phyloP scores from a whole-genome alignment of 148 eudicot species.

The Fagopyrum tataricum region DNA sequence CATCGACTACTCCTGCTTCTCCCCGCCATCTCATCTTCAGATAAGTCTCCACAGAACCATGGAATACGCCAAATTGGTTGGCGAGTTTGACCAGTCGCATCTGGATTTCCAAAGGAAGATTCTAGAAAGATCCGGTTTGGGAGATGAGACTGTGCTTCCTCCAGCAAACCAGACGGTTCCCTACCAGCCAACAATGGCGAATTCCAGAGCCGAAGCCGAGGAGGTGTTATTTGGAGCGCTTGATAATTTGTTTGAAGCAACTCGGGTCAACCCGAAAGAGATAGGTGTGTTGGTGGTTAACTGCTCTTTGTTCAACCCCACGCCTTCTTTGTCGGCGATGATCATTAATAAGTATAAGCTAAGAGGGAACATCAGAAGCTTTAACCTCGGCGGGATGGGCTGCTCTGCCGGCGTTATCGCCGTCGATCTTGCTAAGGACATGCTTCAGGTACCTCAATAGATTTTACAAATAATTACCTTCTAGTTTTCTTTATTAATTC shows the following conservation, averaged over 20 bases:
- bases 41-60: neutral
- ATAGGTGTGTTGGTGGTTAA: slow-evolving; percentile 12
- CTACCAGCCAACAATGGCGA: slow-evolving; percentile 5
- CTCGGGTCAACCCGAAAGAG: slow-evolving; percentile 4
- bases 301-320: slow-evolving; percentile 11
- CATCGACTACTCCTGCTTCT: slow-evolving; percentile 17
- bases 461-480: neutral
- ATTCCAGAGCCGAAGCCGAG: slow-evolving; percentile 8
- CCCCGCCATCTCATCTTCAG: neutral
- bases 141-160: slow-evolving; percentile 11
- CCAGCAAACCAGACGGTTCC: slow-evolving; percentile 3
- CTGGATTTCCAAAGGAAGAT: slow-evolving; percentile 11
- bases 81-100: slow-evolving; percentile 4
- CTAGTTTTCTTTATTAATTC: too few relatives aligned
- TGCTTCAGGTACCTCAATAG: slow-evolving; percentile 7
- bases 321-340: slow-evolving; percentile 14
- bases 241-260: neutral
- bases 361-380: slow-evolving; percentile 9
- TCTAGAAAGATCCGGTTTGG: slow-evolving; percentile 9
- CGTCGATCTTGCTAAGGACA: slow-evolving; percentile 13
- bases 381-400: slow-evolving; percentile 15
- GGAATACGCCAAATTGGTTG: neutral
- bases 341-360: slow-evolving; percentile 12
- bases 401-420: slow-evolving; percentile 14
- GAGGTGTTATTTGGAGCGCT: slow-evolving; percentile 15